A percentile compares a stretch with the other conserved stretches of the same genome.
Evolutionary conservation across 2,329 filamentous ascomycete species (phyloP).

Genomic region (Endoconidiophora laricicola): DNA sequence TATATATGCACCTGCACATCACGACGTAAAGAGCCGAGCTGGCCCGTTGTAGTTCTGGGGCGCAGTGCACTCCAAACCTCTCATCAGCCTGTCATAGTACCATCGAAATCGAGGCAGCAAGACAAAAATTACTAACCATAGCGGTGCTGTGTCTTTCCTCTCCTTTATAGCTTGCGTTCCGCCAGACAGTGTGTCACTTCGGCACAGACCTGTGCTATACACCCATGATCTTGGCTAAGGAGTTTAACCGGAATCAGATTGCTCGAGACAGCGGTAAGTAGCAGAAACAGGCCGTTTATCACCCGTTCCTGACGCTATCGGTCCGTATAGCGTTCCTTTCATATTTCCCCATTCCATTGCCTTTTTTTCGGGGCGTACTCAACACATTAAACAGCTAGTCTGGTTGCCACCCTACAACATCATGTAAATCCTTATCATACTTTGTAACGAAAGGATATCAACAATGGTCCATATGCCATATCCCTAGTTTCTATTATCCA

Average conservation of each 20-base stretch:
- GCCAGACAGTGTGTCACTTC: constrained; percentile 48
- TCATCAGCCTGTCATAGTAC: no score
- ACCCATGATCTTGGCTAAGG: constrained; percentile 54
- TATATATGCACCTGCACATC: no score
- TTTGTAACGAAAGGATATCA: no score
- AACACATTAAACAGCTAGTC: no score
- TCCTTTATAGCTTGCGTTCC: constrained; percentile 43
- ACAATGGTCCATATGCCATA: no score
- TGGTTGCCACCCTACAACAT: no score
- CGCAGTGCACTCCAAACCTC: no score
- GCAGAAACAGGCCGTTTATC: background rate
- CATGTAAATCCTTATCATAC: no score
- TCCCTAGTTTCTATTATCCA: background rate
- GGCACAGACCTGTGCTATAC: constrained; percentile 53
- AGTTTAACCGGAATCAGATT: constrained; percentile 44
- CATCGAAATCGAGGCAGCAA: no score
- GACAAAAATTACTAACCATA: no score
- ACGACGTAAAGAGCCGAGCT: no score
- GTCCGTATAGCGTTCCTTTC: background rate
- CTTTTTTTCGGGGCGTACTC: background rate
- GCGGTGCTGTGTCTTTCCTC: constrained; percentile 2
- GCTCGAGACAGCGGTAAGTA: constrained; percentile 42
- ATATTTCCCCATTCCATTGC: background rate
- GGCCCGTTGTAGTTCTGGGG: no score
- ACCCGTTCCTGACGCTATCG: background rate